These are phyloP conservation scores for Phialocephala sp. DNA, from an alignment of 2,329 filamentous ascomycete genomes.

Conservation along the genomic window DNA sequence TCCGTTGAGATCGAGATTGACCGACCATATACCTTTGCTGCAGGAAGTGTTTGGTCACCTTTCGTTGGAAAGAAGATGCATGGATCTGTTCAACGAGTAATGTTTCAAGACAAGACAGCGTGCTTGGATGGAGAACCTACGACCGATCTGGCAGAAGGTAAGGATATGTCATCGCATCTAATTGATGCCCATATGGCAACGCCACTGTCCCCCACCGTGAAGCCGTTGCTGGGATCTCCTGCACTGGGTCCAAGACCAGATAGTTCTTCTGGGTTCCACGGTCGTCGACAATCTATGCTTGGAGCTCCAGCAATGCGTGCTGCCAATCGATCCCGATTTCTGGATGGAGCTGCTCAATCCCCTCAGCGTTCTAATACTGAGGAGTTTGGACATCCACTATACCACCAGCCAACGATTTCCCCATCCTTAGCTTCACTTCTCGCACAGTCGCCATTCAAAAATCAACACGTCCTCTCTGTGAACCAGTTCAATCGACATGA, in stretches of 20 bases:
- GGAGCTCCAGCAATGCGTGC: conserved; percentile 43
- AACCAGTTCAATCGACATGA: conserved; percentile 87
- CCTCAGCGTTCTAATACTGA: conserved; percentile 45
- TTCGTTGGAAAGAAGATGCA: conserved; percentile 72
- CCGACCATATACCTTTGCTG: conserved; percentile 66
- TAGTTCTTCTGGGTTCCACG: conserved; percentile 39
- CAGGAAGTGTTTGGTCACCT: conserved; percentile 67
- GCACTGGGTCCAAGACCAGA: conserved; percentile 43
- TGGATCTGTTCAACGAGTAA: conserved; percentile 75
- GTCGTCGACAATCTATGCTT: conserved; percentile 45
- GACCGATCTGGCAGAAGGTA: conserved; percentile 62
- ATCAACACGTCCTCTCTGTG: conserved; percentile 88
- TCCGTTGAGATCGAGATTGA: conserved; percentile 79
- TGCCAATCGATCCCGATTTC: conserved; percentile 42
- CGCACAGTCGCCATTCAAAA: conserved; percentile 83
- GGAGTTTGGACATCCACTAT: conserved; percentile 53
- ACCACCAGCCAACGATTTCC: conserved; percentile 57
- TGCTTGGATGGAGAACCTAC: conserved; percentile 74
- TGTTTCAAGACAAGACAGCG: conserved; percentile 74
- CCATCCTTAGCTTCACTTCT: conserved; percentile 75
- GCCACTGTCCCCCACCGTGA: conserved; percentile 62
- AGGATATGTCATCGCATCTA: conserved; percentile 76
- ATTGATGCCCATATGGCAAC: conserved; percentile 47
- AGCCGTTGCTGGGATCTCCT: conserved; percentile 47
- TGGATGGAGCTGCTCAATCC: conserved; percentile 46